These are phyloP conservation scores for Marvania coccoides DNA, from an alignment of 139 green algal species.

Conservation along the genomic window DNA sequence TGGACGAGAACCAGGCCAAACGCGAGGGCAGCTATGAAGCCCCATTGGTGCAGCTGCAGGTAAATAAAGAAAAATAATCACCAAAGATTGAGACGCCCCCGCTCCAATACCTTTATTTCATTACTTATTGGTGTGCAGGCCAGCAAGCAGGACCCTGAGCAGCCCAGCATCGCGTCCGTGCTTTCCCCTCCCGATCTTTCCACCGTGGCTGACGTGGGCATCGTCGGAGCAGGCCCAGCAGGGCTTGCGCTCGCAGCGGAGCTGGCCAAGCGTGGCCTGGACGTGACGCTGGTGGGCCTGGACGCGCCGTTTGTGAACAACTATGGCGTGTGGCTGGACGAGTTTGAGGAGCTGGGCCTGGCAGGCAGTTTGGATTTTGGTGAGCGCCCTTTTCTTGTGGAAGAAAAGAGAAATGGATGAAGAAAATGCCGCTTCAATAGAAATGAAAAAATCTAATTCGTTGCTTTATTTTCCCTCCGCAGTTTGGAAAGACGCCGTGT, in stretches of 20 bases:
- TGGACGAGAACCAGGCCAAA: conserved; percentile 42
- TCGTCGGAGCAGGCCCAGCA: conserved; percentile 86
- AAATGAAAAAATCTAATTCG: background rate
- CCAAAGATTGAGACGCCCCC: background rate
- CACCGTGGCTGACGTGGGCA: conserved; percentile 45
- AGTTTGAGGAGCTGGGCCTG: conserved; percentile 89
- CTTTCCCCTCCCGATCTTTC: conserved; percentile 31
- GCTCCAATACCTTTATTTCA: background rate
- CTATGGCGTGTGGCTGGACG: conserved; percentile 97
- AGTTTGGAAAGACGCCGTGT: conserved; percentile 54
- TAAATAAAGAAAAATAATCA: background rate
- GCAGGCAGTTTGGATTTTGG: conserved; percentile 68
- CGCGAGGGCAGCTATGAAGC: conserved; percentile 56
- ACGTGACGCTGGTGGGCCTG: conserved; percentile 60
- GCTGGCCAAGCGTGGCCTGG: conserved; percentile 64
- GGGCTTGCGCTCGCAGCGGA: conserved; percentile 82
- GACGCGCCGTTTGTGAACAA: conserved; percentile 76
- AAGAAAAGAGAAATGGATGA: too few relatives aligned
- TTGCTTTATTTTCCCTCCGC: background rate
- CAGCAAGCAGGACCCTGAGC: conserved; percentile 53
- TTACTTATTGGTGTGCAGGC: too few relatives aligned
- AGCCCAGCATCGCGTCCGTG: conserved; percentile 39
- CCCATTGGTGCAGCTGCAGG: conserved; percentile 49
- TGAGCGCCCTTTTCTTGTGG: too few relatives aligned
- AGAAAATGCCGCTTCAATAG: background rate